Percentiles rank a stretch among this genome's conserved stretches.
These are phyloP conservation scores for Paxillus ammoniavirescens DNA, from an alignment of 768 basidiomycete species.

Conservation along the genomic window DNA sequence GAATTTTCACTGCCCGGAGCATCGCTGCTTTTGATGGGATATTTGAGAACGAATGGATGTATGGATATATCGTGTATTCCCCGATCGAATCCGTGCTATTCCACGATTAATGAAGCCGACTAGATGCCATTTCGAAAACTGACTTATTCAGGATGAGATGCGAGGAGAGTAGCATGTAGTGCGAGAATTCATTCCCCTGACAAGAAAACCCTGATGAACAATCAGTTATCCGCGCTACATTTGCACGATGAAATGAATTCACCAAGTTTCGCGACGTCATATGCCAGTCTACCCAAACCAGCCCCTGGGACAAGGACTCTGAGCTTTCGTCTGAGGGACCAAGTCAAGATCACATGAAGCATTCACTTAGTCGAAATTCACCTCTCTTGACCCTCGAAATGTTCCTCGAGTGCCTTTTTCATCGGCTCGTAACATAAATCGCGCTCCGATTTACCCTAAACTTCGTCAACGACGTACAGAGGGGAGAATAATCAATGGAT, in stretches of 20 bases:
- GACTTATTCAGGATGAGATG: conserved; percentile 87
- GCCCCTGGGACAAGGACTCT: conserved; percentile 88
- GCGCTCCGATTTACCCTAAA: conserved; percentile 73
- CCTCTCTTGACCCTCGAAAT: conserved; percentile 61
- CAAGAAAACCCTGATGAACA: conserved; percentile 69
- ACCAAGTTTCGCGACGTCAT: conserved; percentile 85
- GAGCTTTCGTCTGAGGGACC: conserved; percentile 43
- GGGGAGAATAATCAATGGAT: not conserved
- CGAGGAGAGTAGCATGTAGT: conserved; percentile 91
- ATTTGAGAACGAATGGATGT: conserved; percentile 92
- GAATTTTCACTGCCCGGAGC: conserved; percentile 67
- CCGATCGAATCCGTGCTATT: conserved; percentile 61
- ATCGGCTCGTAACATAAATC: conserved; percentile 81
- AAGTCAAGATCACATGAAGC: not conserved
- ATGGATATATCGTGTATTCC: conserved; percentile 81
- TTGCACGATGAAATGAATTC: conserved; percentile 9
- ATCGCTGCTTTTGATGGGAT: conserved; percentile 55
- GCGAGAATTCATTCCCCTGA: conserved; percentile 95
- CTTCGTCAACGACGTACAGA: not conserved
- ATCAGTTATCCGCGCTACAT: not conserved
- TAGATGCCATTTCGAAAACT: conserved; percentile 10
- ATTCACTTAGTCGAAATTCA: conserved; percentile 2
- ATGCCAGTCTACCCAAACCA: conserved; percentile 85
- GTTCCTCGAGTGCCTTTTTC: conserved; percentile 63
- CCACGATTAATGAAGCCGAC: not conserved